phyloP scores from a whole-genome alignment of 169 alveolate genomes.

The Cryptosporidium viatorum region DNA sequence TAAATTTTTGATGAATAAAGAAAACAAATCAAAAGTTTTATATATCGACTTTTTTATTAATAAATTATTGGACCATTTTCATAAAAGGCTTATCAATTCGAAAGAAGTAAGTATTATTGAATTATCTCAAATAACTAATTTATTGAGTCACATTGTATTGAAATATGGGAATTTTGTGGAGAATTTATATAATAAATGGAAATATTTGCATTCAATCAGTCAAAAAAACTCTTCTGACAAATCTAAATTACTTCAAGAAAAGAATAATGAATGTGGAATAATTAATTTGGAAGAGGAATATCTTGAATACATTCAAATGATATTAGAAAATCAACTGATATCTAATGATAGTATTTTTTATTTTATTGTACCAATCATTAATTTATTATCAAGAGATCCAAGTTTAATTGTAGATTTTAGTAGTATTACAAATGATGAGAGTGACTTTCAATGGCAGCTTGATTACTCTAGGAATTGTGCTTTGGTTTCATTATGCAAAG shows the following conservation, averaged over 20 bases:
- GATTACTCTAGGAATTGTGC: constrained; percentile 70
- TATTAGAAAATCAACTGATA: constrained; percentile 44
- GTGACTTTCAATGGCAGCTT: constrained; percentile 38
- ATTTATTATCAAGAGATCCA: constrained; percentile 54
- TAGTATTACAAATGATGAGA: not conserved
- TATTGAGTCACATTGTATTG: constrained; percentile 27
- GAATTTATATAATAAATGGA: constrained; percentile 42
- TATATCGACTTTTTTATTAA: constrained; percentile 20
- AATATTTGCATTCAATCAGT: constrained; percentile 17
- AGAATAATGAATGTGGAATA: constrained; percentile 1
- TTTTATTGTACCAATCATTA: constrained; percentile 56
- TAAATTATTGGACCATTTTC: not conserved
- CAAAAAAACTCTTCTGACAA: not conserved
- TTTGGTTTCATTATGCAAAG: constrained; percentile 26
- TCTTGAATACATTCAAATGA: constrained; percentile 8
- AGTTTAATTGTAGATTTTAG: not conserved
- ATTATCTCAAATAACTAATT: constrained; percentile 13
- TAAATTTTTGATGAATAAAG: not conserved
- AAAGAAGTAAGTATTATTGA: constrained; percentile 26
- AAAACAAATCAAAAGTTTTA: not conserved
- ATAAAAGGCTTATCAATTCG: not conserved
- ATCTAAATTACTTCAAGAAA: not conserved
- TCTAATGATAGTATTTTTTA: constrained; percentile 19
- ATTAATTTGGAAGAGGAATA: constrained; percentile 45
- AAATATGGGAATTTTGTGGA: constrained; percentile 54